A percentile compares a stretch with the other conserved stretches of the same genome.
Evolutionary conservation across 139 green algal genomes (phyloP).

Genomic region (Chlamydomonas asymmetrica): DNA sequence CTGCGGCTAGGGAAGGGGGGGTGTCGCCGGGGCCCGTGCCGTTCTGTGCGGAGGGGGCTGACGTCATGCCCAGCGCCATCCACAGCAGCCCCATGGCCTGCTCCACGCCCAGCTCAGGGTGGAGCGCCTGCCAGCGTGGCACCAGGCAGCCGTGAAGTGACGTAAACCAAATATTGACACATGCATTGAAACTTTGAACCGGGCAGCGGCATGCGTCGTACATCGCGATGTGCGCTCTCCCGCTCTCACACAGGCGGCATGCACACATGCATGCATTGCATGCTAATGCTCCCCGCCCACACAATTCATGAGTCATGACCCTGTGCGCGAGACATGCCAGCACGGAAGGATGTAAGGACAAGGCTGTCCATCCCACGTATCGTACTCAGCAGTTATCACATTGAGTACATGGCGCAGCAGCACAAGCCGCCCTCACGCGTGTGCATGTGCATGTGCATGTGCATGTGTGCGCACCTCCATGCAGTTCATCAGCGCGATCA

Average conservation of each 20-base stretch:
- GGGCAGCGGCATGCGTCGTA: background rate
- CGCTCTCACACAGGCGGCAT: background rate
- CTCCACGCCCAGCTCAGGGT: conserved; percentile 35
- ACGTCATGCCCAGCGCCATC: conserved; percentile 5
- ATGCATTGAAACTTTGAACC: background rate
- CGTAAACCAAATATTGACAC: background rate
- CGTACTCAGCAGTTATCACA: background rate
- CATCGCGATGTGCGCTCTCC: background rate
- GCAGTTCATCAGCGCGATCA: conserved; percentile 20
- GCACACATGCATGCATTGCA: background rate
- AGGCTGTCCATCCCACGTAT: background rate
- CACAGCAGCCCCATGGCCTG: conserved; percentile 19
- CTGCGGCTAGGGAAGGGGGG: no score
- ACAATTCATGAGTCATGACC: no score
- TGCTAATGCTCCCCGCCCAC: background rate
- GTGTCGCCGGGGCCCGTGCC: no score
- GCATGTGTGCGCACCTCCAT: conserved; percentile 4
- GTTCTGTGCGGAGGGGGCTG: no score
- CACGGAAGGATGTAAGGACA: background rate
- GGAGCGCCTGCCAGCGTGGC: conserved; percentile 9
- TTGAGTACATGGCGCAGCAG: background rate
- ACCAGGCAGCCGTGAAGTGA: background rate
- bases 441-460: background rate
- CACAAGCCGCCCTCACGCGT: background rate
- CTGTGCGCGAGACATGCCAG: background rate